Evolutionary conservation across 108 stramenopile species (phyloP).

Genomic region (Licmophora abbreviata): DNA sequence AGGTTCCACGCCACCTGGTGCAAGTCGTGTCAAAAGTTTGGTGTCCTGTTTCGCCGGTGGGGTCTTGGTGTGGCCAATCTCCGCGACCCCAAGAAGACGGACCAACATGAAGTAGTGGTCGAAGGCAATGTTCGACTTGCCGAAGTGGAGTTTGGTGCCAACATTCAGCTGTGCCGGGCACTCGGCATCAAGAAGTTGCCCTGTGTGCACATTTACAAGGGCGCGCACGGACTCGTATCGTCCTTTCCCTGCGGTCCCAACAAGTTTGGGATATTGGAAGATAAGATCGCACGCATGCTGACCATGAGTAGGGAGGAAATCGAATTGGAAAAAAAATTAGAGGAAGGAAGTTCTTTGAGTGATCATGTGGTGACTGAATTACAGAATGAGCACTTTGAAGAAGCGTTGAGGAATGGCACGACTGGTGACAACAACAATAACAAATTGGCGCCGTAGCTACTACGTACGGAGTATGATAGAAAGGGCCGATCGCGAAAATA

Average conservation of each 20-base stretch:
- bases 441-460: no score
- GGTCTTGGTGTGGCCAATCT: constrained; percentile 34
- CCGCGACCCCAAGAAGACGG: constrained; percentile 5
- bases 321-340: constrained; percentile 14
- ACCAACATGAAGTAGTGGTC: constrained; percentile 8
- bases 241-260: constrained; percentile 25
- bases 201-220: constrained; percentile 37
- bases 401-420: background rate
- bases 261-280: constrained; percentile 6
- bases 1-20: constrained; percentile 59
- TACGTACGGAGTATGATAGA: no score
- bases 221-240: constrained; percentile 6
- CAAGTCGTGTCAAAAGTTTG: constrained; percentile 60
- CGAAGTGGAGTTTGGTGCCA: constrained; percentile 45
- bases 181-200: constrained; percentile 58
- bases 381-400: constrained; percentile 4
- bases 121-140: constrained; percentile 48
- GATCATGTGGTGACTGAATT: constrained; percentile 7
- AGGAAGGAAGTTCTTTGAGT: constrained; percentile 4
- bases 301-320: constrained; percentile 8
- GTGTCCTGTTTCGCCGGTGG: constrained; percentile 28
- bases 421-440: no score
- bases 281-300: constrained; percentile 1
- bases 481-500: no score
- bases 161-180: constrained; percentile 35